Evolutionary conservation across 2,329 filamentous ascomycete genomes (phyloP), one percentile per base, ranked within the genome.

Genomic region (Aureobasidium pullulans): DNA sequence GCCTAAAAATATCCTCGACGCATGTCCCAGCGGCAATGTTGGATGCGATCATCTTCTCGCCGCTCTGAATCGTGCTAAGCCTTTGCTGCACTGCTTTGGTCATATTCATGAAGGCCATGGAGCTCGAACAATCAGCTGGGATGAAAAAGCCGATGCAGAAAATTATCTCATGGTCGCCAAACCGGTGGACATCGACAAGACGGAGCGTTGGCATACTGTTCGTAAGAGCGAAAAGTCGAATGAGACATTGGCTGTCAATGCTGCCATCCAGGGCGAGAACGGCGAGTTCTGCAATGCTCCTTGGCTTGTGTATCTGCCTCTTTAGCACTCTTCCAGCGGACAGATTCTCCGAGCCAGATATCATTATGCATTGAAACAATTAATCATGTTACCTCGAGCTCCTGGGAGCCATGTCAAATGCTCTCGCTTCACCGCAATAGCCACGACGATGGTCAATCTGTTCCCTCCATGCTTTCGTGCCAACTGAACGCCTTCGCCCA

Each of bases 71-170:
- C 73, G 81, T 7, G 77, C 76, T 9, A 73, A 72, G 57, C 84
- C 84, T 0, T 68, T 71, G 3, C 54, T 86, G 19, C 81, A 85
- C 66, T 81, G 81, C 63, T 86, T 85, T 66, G 83, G 83, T 0
- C 83, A 86, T 70, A 84, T 85, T 16, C 82, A 85, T 65, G 80
- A 82, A 64, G 79, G 72, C 0, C 76, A 77, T 67, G 79, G 79
- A 16, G 76, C 74, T 4, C 66, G 71, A 62, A 69, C 66, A 40
- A 68, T 77, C 11, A 60, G 15, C 8, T 79, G 77, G 79, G 63
- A 47, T 11, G 29, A 40, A n/a, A 9, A 32, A 10, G 3, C 29
- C 43, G 8, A n/a, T 23, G n/a, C 13, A 3, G 34, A 37, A 37
- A 37, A 37, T 15, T 5, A 37, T 23, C n/a, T 9, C 15, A n/a